Evolutionary conservation across 2,329 filamentous ascomycete genomes (phyloP).

Genomic region (Bipolaris victoriae): DNA sequence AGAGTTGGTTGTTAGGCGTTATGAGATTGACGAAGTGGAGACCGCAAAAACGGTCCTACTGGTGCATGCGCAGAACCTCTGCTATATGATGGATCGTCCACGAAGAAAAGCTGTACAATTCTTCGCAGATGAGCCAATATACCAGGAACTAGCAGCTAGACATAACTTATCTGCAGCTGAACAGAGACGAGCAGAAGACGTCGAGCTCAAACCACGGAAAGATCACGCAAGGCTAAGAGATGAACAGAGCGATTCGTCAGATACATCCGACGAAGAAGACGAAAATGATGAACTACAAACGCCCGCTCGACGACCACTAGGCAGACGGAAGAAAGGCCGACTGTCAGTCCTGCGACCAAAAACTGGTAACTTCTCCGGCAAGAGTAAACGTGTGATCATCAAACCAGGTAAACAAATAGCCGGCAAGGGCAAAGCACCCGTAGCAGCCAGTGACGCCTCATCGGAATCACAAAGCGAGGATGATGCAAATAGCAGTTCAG

Average conservation of each 20-base stretch:
- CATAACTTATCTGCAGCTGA: constrained; percentile 40
- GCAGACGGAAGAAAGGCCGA: constrained; percentile 35
- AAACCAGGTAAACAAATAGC: constrained; percentile 17
- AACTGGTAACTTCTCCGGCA: constrained; percentile 45
- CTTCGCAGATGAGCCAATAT: constrained; percentile 43
- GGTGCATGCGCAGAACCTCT: constrained; percentile 46
- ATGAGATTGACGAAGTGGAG: constrained; percentile 45
- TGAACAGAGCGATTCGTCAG: constrained; percentile 31
- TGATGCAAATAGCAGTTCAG: constrained; percentile 23
- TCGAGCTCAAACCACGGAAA: constrained; percentile 40
- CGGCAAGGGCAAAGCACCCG: constrained; percentile 36
- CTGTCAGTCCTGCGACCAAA: constrained; percentile 47
- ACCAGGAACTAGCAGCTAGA: constrained; percentile 36
- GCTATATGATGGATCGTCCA: constrained; percentile 49
- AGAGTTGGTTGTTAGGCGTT: constrained; percentile 43
- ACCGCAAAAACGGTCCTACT: constrained; percentile 42
- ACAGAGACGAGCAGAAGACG: constrained; percentile 38
- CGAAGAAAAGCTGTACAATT: constrained; percentile 38
- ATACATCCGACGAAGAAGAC: constrained; percentile 32
- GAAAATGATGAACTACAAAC: constrained; percentile 23
- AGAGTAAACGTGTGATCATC: constrained; percentile 33
- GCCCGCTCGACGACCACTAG: constrained; percentile 28
- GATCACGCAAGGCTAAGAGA: constrained; percentile 33
- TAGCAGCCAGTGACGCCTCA: constrained; percentile 25
- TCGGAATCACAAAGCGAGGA: constrained; percentile 20